Evolutionary conservation across 805 yeast genomes (phyloP), one percentile per base, ranked within the genome.

Genomic region (Metschnikowia kofuensis): DNA sequence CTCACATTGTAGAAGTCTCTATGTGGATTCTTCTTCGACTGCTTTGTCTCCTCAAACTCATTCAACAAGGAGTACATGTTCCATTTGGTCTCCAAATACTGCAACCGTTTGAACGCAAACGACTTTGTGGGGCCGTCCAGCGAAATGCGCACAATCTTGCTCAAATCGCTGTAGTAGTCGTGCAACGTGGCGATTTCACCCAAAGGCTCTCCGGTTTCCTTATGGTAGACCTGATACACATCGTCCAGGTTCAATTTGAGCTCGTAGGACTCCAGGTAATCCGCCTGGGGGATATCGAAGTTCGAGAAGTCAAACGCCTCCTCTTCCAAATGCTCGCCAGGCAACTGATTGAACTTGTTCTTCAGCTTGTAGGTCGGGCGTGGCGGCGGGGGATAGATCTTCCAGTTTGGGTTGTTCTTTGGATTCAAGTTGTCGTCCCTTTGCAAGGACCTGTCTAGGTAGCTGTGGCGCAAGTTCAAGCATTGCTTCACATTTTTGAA

Each of bases 81-180:
- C 98, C 98, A 94, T 64, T 91, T 89, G 28, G 98, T 97, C 66
- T 94, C 99, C 47, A 94, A 75, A 63, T 89, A 95, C 70, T 92
- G 96, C 58, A 94, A 74, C 60, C 99, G 80, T 65, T 92, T 84
- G 69, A 89, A 94, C 0, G 99, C 97, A 76, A 94, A 94, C 13
- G 96, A 87, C 68, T 94, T 94, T 13, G 95, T 82, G 6, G 99
- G 99, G 0, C 99, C 99, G 68, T 91, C 97, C 5, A 94, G 84
- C 7, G 96, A 85, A 42, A 89, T 77, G 11, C 77, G 68, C n/a
- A 82, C 78, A 55, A 94, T 79, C 49, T 75, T 79, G 45, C 87
- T 94, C 59, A 90, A 69, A 66, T 92, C 99, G 56, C 80, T 68
- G 67, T 89, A 95, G 67, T 87, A 94, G 43, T 94, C 97, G 46